Base-by-base conservation (phyloP, 371 early-diverging fungal species). In the Conidiobolus incongruus region DNA sequence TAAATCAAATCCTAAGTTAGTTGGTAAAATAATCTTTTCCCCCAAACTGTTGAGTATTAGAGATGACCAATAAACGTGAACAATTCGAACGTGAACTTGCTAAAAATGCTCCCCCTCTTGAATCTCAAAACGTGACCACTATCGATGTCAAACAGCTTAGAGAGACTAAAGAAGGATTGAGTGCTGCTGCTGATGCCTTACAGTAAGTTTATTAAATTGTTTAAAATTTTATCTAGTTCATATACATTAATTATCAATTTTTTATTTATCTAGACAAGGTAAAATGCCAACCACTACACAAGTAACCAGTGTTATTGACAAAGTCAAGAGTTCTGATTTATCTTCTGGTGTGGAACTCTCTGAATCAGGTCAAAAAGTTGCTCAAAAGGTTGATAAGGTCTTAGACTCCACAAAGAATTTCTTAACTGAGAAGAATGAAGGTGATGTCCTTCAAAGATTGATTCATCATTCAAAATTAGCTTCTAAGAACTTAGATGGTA, bases 201-300 rank as follows among this genome's bases (percentile, higher is more conserved):
- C 15, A 20, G 43, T 37, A 37, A 20, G 8, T 15, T 21, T 20
- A 8, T 21, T 20, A 21, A 8, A 11, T 37, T 6, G 6, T 15
- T 8, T 20, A 10, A 20, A 20, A 37, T 10, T 37, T n/a, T n/a
- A n/a, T n/a, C n/a, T n/a, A n/a, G n/a, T n/a, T n/a, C 16, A 22
- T 20, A 35, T 10, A 20, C 7, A n/a, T n/a, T n/a, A n/a, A n/a
- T n/a, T n/a, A n/a, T n/a, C n/a, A n/a, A n/a, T n/a, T n/a, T n/a
- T n/a, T n/a, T n/a, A n/a, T n/a, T n/a, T n/a, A n/a, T 16, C 21
- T 37, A 37, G 38, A 6, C 45, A 47, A 17, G 52, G 52, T 20
- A 52, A 45, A 40, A 40, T 52, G 36, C 52, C 52, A 8, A 35
- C 48, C 1, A 52, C 42, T 16, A 29, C 29, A 15, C 52, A 52